Evolutionary conservation across 2,329 filamentous ascomycete species (phyloP).

Genomic region (Verticillium tricorpus): DNA sequence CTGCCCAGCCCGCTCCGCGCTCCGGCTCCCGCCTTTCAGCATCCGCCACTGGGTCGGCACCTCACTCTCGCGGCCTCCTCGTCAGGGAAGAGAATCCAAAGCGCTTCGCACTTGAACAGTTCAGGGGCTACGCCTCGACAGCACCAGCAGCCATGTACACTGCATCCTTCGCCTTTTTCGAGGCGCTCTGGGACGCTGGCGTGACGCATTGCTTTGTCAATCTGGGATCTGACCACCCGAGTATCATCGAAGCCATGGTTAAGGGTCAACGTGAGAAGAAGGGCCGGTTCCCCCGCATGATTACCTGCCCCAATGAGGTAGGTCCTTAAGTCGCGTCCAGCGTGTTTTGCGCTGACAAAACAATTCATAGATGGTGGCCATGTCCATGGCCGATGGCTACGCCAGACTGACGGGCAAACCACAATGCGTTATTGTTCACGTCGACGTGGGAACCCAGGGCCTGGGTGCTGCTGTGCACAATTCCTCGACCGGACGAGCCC

Average conservation of each 20-base stretch:
- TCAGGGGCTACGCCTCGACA: neutral
- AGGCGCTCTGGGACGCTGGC: constrained; percentile 69
- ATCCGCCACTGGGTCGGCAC: neutral
- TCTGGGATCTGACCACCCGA: constrained; percentile 60
- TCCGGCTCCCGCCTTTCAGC: neutral
- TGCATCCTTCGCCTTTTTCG: constrained; percentile 76
- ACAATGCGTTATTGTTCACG: constrained; percentile 69
- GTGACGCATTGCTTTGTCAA: constrained; percentile 59
- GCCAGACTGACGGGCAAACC: constrained; percentile 62
- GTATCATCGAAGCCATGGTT: constrained; percentile 69
- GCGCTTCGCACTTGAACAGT: neutral
- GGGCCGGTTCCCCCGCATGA: constrained; percentile 59
- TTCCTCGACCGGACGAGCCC: constrained; percentile 63
- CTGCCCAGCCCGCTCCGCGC: neutral
- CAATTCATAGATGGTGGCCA: constrained; percentile 60
- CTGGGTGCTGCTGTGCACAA: constrained; percentile 70
- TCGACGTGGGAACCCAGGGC: constrained; percentile 71
- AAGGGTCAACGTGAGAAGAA: constrained; percentile 63
- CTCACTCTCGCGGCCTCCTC: neutral
- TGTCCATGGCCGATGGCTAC: constrained; percentile 73
- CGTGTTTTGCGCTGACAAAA: neutral
- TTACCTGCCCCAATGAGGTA: constrained; percentile 72
- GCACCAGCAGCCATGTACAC: constrained; percentile 52
- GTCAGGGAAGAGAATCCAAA: neutral
- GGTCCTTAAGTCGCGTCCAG: neutral